These are phyloP conservation scores for Acorus gramineus DNA, from an alignment of 106 monocot species.

Conservation along the genomic window DNA sequence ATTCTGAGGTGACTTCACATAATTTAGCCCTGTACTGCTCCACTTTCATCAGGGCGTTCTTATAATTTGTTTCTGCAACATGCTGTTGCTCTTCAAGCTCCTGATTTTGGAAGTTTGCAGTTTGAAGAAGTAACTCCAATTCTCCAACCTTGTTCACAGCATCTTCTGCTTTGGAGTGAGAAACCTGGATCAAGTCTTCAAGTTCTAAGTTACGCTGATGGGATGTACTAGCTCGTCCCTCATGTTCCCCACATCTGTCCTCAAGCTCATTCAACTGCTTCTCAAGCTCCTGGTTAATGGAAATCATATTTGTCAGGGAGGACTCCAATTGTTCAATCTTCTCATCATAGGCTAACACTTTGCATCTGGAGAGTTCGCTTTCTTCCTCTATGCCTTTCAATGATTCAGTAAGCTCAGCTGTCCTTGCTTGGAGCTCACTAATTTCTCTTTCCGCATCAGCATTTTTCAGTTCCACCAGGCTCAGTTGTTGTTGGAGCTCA, in stretches of 20 bases:
- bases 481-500: constrained; percentile 53
- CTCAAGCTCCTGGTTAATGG: constrained; percentile 38
- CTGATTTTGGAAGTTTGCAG: constrained; percentile 15
- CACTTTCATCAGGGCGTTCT: constrained; percentile 7
- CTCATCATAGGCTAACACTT: constrained; percentile 39
- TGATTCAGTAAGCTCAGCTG: constrained; percentile 26
- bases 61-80: constrained; percentile 3
- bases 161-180: constrained; percentile 40
- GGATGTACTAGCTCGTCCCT: constrained; percentile 17
- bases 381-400: constrained; percentile 37
- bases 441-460: constrained; percentile 35
- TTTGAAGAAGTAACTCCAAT: constrained; percentile 45
- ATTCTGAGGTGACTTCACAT: constrained; percentile 8
- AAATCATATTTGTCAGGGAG: constrained; percentile 28
- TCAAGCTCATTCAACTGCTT: constrained; percentile 39
- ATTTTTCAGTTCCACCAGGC: constrained; percentile 30
- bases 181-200: constrained; percentile 39
- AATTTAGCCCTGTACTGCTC: not conserved
- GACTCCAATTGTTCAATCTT: constrained; percentile 51
- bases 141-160: constrained; percentile 35
- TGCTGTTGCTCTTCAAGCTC: constrained; percentile 19
- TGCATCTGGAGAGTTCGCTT: constrained; percentile 20
- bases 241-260: constrained; percentile 30
- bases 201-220: constrained; percentile 40
- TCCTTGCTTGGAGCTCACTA: constrained; percentile 34